These are phyloP conservation scores for Acidomyces sp. DNA, from an alignment of 495 filamentous ascomycete species.

Conservation along the genomic window DNA sequence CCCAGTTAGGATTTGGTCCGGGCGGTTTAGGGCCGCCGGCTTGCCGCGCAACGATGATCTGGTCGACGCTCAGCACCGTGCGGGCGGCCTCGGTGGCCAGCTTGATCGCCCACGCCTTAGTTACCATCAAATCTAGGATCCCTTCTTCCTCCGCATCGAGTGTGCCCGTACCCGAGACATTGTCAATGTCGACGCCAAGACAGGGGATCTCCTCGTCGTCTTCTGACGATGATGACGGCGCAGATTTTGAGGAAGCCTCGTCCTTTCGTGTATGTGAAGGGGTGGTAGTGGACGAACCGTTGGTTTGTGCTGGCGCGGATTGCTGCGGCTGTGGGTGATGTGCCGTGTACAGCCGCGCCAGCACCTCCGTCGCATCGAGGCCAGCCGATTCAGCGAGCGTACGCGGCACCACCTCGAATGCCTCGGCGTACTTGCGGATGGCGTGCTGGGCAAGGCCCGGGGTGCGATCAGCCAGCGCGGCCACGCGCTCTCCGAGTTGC, in stretches of 20 bases:
- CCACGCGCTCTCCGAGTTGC: conserved; percentile 84
- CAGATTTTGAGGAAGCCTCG: too few species aligned
- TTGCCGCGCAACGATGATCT: conserved; percentile 97
- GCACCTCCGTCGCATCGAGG: conserved; percentile 87
- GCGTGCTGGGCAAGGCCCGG: conserved; percentile 86
- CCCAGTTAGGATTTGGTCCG: conserved; percentile 92
- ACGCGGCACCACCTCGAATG: conserved; percentile 91
- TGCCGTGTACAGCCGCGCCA: conserved; percentile 81
- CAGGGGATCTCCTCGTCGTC: conserved; percentile 64
- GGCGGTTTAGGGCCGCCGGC: conserved; percentile 96
- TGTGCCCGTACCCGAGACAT: conserved; percentile 63
- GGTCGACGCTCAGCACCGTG: conserved; percentile 91
- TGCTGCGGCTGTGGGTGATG: conserved; percentile 44
- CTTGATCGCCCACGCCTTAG: conserved; percentile 93
- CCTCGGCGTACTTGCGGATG: conserved; percentile 93
- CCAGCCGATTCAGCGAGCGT: conserved; percentile 90
- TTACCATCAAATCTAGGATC: conserved; percentile 80
- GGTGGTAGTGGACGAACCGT: not conserved
- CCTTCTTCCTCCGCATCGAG: conserved; percentile 79
- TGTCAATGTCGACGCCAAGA: conserved; percentile 87
- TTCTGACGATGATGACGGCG: too few species aligned
- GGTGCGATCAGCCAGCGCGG: conserved; percentile 76
- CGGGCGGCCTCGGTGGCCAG: conserved; percentile 88
- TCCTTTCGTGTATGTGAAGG: conserved; percentile 20
- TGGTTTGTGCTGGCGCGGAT: conserved; percentile 1